phyloP scores from a whole-genome alignment of 1,139 yeast genomes.

The Sugiyamaella japonica region DNA sequence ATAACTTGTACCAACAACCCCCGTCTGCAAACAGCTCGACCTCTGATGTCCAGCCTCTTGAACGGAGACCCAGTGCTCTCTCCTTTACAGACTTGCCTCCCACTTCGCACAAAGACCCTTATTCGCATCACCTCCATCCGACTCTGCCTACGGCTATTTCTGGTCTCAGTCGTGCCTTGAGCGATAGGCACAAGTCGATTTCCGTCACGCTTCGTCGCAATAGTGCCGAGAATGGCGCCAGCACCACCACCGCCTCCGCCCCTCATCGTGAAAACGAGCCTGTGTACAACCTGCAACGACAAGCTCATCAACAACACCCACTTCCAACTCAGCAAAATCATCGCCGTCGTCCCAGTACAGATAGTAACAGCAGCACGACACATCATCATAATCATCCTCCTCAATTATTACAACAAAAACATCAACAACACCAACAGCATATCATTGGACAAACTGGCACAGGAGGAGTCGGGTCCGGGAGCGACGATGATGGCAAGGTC shows the following conservation, averaged over 20 bases:
- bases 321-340: constrained; percentile 2
- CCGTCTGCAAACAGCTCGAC: background rate
- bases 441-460: constrained; percentile 1
- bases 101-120: constrained; percentile 6
- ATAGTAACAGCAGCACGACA: background rate
- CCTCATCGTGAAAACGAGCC: background rate
- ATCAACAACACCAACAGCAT: constrained; percentile 16
- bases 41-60: background rate
- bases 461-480: constrained; percentile 9
- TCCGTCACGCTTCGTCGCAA: constrained; percentile 1
- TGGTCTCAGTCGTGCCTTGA: constrained; percentile 4
- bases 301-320: constrained; percentile 9
- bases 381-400: background rate
- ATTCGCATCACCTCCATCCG: constrained; percentile 1
- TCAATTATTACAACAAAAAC: background rate
- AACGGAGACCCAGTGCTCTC: constrained; percentile 16
- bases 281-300: background rate
- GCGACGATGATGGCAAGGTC: constrained; percentile 49
- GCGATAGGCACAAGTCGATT: background rate
- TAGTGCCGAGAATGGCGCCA: background rate
- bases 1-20: background rate
- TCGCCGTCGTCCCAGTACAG: background rate
- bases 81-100: constrained; percentile 15
- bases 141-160: constrained; percentile 5
- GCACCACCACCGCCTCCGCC: background rate